phyloP scores from a whole-genome alignment of 768 basidiomycete species.

The Agaricus subrufescens region DNA sequence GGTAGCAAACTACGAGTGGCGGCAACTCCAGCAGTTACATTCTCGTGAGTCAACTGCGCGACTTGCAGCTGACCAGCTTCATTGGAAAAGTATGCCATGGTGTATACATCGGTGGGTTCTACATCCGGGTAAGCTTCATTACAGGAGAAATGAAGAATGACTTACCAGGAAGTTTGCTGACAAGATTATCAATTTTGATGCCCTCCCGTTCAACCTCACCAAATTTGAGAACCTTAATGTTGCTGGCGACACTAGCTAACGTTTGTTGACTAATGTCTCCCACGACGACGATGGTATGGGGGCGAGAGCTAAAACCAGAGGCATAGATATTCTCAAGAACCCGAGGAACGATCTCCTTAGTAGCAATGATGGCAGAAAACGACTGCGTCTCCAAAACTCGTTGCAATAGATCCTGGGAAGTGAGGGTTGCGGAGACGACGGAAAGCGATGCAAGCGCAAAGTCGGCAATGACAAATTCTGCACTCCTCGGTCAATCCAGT shows the following conservation, averaged over 20 bases:
- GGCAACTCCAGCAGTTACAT: conserved; percentile 86
- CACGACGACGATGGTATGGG: conserved; percentile 65
- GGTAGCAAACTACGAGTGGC: conserved; percentile 75
- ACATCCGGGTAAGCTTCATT: conserved; percentile 4
- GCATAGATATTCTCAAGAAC: conserved; percentile 74
- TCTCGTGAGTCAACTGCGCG: conserved; percentile 74
- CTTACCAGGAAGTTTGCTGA: conserved; percentile 51
- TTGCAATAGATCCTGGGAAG: conserved; percentile 56
- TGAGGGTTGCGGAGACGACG: conserved; percentile 62
- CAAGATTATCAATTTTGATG: conserved; percentile 39
- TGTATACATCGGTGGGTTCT: conserved; percentile 64
- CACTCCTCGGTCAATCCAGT: neutral
- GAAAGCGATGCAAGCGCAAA: conserved; percentile 71
- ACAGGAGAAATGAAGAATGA: neutral
- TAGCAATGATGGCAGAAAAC: conserved; percentile 71
- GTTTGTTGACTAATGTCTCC: conserved; percentile 51
- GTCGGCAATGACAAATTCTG: conserved; percentile 78
- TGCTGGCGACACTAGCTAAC: conserved; percentile 42
- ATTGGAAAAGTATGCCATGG: conserved; percentile 59
- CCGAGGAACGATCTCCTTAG: conserved; percentile 58
- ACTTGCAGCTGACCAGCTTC: conserved; percentile 51
- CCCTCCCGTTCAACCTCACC: conserved; percentile 69
- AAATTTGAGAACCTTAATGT: conserved; percentile 59
- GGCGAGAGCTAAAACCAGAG: conserved; percentile 36
- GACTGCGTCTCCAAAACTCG: conserved; percentile 59